phyloP scores from a whole-genome alignment of 2,329 filamentous ascomycete genomes.

The Chaetomiaceae sp. region DNA sequence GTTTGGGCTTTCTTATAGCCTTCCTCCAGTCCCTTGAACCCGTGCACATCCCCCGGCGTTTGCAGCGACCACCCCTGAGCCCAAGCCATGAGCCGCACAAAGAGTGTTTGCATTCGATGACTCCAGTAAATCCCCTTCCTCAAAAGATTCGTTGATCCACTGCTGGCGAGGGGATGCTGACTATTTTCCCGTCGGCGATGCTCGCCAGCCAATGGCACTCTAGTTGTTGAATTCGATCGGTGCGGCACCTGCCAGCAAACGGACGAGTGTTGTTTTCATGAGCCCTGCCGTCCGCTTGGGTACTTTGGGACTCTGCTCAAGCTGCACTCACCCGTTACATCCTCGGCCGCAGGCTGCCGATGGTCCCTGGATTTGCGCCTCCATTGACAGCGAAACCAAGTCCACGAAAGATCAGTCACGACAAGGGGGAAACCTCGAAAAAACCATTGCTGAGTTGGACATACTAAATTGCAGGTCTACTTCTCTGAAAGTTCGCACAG shows the following conservation, averaged over 20 bases:
- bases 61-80: neutral
- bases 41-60: neutral
- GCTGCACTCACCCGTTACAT: slow-evolving; percentile 9
- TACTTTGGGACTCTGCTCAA: slow-evolving; percentile 6
- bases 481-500: neutral
- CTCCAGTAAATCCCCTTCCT: neutral
- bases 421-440: too few relatives aligned
- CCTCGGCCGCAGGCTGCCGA: neutral
- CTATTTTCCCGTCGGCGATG: neutral
- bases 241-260: neutral
- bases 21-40: neutral
- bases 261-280: neutral
- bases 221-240: neutral
- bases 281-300: neutral
- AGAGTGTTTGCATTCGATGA: slow-evolving; percentile 4
- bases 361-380: neutral
- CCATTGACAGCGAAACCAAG: too few relatives aligned
- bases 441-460: too few relatives aligned
- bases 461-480: neutral
- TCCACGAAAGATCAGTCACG: too few relatives aligned
- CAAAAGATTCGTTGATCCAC: neutral
- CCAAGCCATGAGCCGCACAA: neutral
- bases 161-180: neutral
- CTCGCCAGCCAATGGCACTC: neutral
- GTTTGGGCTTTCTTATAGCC: neutral